phyloP scores from a whole-genome alignment of 129 eudicot genomes.

The Helianthus annuus region DNA sequence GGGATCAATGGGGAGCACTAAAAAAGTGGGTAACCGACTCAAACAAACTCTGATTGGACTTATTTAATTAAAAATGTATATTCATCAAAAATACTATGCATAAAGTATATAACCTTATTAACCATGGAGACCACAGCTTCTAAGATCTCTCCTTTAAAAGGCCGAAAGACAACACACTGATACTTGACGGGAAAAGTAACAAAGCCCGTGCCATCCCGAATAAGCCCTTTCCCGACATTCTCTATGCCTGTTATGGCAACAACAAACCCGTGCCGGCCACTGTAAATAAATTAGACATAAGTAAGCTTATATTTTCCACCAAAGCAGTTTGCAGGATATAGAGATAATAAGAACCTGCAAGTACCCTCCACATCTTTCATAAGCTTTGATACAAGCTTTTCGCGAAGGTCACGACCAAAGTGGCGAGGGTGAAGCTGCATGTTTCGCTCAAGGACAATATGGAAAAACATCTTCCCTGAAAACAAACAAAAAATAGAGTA shows the following conservation, averaged over 20 bases:
- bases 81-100: background rate
- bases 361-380: constrained; percentile 96
- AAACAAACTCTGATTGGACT: no score
- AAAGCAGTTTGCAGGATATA: background rate
- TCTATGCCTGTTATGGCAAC: constrained; percentile 93
- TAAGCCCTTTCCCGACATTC: constrained; percentile 83
- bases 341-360: constrained; percentile 56
- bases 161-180: constrained; percentile 89
- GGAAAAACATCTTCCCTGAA: constrained; percentile 64
- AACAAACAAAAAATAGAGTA: background rate
- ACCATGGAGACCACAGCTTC: constrained; percentile 99
- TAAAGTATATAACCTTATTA: constrained; percentile 64
- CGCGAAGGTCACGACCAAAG: constrained; percentile 86
- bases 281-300: constrained; percentile 21
- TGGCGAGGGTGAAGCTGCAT: constrained; percentile 92
- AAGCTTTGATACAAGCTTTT: constrained; percentile 74
- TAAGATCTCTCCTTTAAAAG: constrained; percentile 91
- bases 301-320: background rate
- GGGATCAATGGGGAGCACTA: no score
- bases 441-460: constrained; percentile 75
- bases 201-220: constrained; percentile 91
- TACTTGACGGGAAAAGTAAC: constrained; percentile 92
- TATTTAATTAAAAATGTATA: no score
- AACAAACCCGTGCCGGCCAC: constrained; percentile 95
- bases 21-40: no score